Conservation (phyloP, 441 rosid genomes). For the Gossypium trilobum region DNA sequence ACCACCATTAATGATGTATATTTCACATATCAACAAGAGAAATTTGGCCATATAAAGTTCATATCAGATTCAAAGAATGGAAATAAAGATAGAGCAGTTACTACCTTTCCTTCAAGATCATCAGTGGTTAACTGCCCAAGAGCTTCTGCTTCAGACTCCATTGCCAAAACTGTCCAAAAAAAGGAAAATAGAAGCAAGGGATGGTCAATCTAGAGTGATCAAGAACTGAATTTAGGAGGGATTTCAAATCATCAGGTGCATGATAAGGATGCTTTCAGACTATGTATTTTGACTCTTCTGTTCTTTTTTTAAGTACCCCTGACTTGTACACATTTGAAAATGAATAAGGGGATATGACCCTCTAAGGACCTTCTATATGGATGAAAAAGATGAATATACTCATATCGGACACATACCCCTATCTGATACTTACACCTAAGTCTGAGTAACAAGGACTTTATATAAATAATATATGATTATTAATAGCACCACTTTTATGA, state of each 20-base stretch:
- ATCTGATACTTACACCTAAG: background rate
- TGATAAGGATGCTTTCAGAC: background rate
- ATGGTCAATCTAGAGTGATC: background rate
- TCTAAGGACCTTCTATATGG: background rate
- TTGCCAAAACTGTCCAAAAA: constrained; percentile 43
- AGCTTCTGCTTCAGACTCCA: constrained; percentile 80
- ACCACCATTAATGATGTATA: background rate
- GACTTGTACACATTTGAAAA: background rate
- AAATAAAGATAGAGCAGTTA: constrained; percentile 11
- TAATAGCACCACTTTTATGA: background rate
- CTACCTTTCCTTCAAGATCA: constrained; percentile 72
- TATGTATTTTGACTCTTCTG: background rate
- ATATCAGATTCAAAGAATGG: background rate
- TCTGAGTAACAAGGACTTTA: background rate
- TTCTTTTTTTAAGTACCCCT: background rate
- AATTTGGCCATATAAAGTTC: background rate
- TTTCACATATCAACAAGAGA: background rate
- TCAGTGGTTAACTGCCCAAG: constrained; percentile 55
- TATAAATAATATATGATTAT: background rate
- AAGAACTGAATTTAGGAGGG: background rate
- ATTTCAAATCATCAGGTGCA: background rate
- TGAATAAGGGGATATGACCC: background rate
- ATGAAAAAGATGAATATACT: background rate
- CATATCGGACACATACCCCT: background rate
- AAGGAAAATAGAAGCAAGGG: background rate